A percentile compares a stretch with the other conserved stretches of the same genome.
Evolutionary conservation across 371 early-diverging fungal genomes (phyloP).

Genomic region (Mucor sp.): DNA sequence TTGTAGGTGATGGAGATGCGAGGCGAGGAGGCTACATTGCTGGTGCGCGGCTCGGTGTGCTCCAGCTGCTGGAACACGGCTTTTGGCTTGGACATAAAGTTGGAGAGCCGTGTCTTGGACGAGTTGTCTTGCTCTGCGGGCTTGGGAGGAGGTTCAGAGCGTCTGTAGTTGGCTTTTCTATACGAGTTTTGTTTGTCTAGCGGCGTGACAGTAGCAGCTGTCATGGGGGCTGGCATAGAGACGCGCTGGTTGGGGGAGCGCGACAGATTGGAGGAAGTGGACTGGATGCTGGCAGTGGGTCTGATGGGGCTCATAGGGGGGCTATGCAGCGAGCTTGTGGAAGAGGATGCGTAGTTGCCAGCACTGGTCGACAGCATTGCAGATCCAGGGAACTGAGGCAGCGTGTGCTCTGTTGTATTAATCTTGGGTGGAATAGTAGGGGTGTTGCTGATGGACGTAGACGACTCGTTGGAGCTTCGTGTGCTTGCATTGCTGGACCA

Average conservation of each 20-base stretch:
- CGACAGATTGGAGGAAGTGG: conserved; percentile 11
- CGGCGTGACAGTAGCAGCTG: conserved; percentile 5
- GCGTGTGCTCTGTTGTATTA: conserved; percentile 13
- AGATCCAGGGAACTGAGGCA: conserved; percentile 43
- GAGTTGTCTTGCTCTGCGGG: conserved; percentile 14
- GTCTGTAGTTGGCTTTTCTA: conserved; percentile 12
- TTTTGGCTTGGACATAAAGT: conserved; percentile 45
- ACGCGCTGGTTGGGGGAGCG: conserved; percentile 15
- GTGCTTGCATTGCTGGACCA: conserved; percentile 38
- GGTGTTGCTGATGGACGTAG: conserved; percentile 22
- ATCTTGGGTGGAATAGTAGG: background rate
- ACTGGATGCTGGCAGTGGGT: conserved; percentile 12
- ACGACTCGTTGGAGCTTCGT: conserved; percentile 38
- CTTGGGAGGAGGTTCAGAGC: conserved; percentile 21
- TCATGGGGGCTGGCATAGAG: conserved; percentile 19
- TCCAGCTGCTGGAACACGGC: conserved; percentile 33
- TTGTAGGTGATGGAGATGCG: background rate
- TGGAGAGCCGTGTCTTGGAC: conserved; percentile 27
- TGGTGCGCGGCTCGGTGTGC: background rate
- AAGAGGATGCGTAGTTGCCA: conserved; percentile 29
- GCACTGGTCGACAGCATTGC: conserved; percentile 37
- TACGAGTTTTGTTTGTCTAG: conserved; percentile 18
- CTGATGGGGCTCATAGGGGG: conserved; percentile 27
- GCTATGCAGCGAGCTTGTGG: conserved; percentile 30
- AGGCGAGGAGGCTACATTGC: background rate